These are phyloP conservation scores for Phytopythium kandeliae DNA, from an alignment of 352 stramenopile genomes.

Conservation along the genomic window DNA sequence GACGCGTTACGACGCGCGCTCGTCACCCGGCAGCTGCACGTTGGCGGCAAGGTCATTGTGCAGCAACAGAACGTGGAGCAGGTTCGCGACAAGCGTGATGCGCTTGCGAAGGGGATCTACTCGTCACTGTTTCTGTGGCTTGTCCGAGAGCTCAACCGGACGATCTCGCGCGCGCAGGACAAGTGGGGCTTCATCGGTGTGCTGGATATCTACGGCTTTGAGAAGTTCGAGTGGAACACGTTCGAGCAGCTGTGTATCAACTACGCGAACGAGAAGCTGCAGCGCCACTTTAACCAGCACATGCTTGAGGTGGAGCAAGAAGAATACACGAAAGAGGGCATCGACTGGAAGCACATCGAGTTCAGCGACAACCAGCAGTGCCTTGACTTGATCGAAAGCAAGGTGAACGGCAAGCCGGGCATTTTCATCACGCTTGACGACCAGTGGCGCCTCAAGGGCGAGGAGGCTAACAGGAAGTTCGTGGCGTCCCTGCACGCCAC, in stretches of 20 bases:
- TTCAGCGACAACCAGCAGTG: slow-evolving; percentile 94
- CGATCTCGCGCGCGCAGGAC: slow-evolving; percentile 74
- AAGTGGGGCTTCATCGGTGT: slow-evolving; percentile 93
- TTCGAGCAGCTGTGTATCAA: slow-evolving; percentile 98
- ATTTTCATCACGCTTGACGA: slow-evolving; percentile 97
- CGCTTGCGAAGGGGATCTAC: slow-evolving; percentile 92
- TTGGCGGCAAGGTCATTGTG: slow-evolving; percentile 87
- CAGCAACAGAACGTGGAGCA: slow-evolving; percentile 87
- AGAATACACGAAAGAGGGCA: slow-evolving; percentile 96
- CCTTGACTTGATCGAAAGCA: slow-evolving; percentile 91
- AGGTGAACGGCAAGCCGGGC: slow-evolving; percentile 83
- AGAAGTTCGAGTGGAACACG: slow-evolving; percentile 94
- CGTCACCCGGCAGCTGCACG: slow-evolving; percentile 80
- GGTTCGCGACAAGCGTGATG: slow-evolving; percentile 84
- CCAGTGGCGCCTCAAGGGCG: slow-evolving; percentile 90
- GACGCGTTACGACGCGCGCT: slow-evolving; percentile 70
- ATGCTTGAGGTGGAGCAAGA: slow-evolving; percentile 97
- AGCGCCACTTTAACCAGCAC: slow-evolving; percentile 93
- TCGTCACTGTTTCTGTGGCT: slow-evolving; percentile 90
- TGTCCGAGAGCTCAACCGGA: slow-evolving; percentile 87
- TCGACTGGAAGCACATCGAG: slow-evolving; percentile 90
- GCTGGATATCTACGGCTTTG: slow-evolving; percentile 98
- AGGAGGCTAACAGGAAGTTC: slow-evolving; percentile 91
- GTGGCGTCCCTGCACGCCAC: slow-evolving; percentile 82
- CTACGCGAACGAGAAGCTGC: slow-evolving; percentile 95